Evolutionary conservation across 2,329 filamentous ascomycete species (phyloP).

Genomic region (Proliferodiscus dingleyae): DNA sequence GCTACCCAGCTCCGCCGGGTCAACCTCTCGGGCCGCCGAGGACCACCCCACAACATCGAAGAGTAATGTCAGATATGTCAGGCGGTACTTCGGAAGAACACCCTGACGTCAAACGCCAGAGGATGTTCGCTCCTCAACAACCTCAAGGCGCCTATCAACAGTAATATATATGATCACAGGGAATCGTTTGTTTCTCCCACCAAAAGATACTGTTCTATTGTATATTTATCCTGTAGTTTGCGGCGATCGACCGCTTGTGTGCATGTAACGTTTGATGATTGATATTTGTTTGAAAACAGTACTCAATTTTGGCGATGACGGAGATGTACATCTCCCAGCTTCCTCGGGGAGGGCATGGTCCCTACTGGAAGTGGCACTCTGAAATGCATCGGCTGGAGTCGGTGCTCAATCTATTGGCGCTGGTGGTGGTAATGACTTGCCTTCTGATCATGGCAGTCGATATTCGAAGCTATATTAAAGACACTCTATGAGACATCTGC

Average conservation of each 20-base stretch:
- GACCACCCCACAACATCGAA: slow-evolving; percentile 21
- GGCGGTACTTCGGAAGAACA: slow-evolving; percentile 23
- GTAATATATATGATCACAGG: slow-evolving; percentile 8
- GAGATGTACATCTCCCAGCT: not conserved
- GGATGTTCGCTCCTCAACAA: slow-evolving; percentile 27
- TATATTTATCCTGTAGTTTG: slow-evolving; percentile 12
- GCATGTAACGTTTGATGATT: not conserved
- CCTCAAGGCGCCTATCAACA: slow-evolving; percentile 20
- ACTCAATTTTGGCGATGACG: slow-evolving; percentile 16
- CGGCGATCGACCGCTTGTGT: not conserved
- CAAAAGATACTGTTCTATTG: slow-evolving; percentile 2
- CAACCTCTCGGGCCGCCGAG: slow-evolving; percentile 20
- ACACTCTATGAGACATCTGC: too few relatives aligned
- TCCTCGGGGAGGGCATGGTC: not conserved
- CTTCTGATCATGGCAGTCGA: not conserved
- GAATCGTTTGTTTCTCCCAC: not conserved
- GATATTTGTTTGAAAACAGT: slow-evolving; percentile 5
- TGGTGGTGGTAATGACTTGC: not conserved
- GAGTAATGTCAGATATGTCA: slow-evolving; percentile 29
- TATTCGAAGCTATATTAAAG: too few relatives aligned
- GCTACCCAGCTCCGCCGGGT: slow-evolving; percentile 18
- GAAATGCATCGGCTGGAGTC: not conserved
- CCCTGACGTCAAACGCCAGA: slow-evolving; percentile 28
- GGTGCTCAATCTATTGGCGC: not conserved
- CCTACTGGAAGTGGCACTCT: not conserved